Conservation (phyloP, 140 eudicot genomes). For the Anethum foeniculum region DNA sequence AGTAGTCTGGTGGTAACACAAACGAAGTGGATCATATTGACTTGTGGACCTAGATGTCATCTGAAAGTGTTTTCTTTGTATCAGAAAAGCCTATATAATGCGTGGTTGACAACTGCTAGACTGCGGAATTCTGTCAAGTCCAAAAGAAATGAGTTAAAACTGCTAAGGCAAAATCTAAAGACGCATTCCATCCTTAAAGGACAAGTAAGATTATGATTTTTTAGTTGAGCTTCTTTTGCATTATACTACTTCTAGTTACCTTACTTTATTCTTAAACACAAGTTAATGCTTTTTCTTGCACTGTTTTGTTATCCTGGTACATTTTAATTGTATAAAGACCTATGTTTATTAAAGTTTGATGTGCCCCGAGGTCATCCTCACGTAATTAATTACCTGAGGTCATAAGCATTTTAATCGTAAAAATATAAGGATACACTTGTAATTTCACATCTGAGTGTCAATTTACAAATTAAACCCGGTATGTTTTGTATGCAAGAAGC, state of each 20-base stretch:
- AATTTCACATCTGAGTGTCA: no score
- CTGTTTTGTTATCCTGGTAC: not conserved
- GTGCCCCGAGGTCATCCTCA: no score
- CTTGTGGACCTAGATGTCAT: not conserved
- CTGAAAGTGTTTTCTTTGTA: constrained; percentile 16
- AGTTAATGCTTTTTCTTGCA: not conserved
- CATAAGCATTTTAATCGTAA: no score
- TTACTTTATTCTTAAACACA: not conserved
- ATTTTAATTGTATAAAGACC: not conserved
- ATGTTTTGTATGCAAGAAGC: no score
- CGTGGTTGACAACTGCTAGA: constrained; percentile 61
- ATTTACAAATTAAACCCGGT: no score
- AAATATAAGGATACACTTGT: no score
- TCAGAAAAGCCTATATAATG: constrained; percentile 80
- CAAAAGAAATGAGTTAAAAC: constrained; percentile 55
- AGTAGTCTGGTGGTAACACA: not conserved
- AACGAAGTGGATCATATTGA: not conserved
- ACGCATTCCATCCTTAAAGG: constrained; percentile 46
- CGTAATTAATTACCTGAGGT: no score
- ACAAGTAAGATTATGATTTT: constrained; percentile 45
- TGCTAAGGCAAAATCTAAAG: constrained; percentile 51
- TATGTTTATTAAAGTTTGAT: not conserved
- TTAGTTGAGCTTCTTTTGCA: constrained; percentile 6
- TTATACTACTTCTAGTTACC: not conserved
- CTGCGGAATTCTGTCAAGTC: constrained; percentile 52